These are phyloP conservation scores for Candolleomyces eurysporus DNA, from an alignment of 768 basidiomycete genomes.

Conservation along the genomic window DNA sequence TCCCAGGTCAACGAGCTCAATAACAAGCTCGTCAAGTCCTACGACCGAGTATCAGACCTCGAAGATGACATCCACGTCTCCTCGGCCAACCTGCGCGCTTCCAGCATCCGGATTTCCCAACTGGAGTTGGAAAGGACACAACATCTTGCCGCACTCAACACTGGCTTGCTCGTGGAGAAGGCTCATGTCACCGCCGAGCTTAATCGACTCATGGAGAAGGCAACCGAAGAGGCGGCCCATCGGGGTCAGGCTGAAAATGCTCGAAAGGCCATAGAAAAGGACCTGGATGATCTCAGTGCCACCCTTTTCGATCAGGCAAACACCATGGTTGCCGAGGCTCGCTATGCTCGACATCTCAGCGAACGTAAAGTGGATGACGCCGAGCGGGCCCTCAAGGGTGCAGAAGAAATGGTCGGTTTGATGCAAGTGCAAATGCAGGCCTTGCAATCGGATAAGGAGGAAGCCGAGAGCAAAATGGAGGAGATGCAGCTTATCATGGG, in stretches of 20 bases:
- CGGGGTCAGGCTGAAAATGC: slow-evolving; percentile 90
- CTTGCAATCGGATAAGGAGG: slow-evolving; percentile 65
- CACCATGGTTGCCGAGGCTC: slow-evolving; percentile 95
- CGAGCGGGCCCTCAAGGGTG: slow-evolving; percentile 74
- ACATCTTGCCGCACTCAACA: slow-evolving; percentile 87
- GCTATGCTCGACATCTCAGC: slow-evolving; percentile 61
- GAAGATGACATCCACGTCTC: slow-evolving; percentile 84
- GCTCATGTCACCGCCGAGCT: slow-evolving; percentile 88
- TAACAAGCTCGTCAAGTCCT: slow-evolving; percentile 86
- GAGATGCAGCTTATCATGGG: slow-evolving; percentile 54
- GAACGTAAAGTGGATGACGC: slow-evolving; percentile 75
- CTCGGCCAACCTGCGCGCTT: slow-evolving; percentile 53
- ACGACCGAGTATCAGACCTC: slow-evolving; percentile 88
- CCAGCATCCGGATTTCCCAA: slow-evolving; percentile 67
- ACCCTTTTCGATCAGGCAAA: slow-evolving; percentile 91
- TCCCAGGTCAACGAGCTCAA: slow-evolving; percentile 91
- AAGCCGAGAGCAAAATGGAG: slow-evolving; percentile 49
- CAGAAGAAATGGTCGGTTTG: slow-evolving; percentile 79
- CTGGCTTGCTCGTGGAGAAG: slow-evolving; percentile 89
- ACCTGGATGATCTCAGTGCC: slow-evolving; percentile 92
- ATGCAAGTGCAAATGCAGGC: slow-evolving; percentile 87
- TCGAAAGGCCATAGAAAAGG: slow-evolving; percentile 81
- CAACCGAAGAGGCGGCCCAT: slow-evolving; percentile 91
- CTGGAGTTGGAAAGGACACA: slow-evolving; percentile 84
- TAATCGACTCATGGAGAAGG: slow-evolving; percentile 88